Conservation (phyloP, 164 flowering plant genomes). For the Vitis rotundifolia region DNA sequence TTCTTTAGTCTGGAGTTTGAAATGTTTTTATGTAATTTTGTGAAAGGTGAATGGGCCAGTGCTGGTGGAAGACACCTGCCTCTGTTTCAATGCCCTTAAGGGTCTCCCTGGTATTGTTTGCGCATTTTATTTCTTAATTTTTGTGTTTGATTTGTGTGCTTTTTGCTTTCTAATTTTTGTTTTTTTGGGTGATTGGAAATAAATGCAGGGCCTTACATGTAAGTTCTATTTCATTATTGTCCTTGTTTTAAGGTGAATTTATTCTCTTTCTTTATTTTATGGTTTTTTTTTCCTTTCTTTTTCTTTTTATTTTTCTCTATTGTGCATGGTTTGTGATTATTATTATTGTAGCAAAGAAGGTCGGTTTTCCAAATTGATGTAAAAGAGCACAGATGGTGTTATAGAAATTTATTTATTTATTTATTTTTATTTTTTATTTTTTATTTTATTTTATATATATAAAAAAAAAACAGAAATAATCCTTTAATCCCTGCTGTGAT, state of each 20-base stretch:
- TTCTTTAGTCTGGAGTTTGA: neutral
- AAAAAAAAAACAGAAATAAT: too few relatives aligned
- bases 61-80: slow-evolving; percentile 95
- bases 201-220: slow-evolving; percentile 95
- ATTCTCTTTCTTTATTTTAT: neutral
- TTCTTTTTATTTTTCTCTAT: neutral
- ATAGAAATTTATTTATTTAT: neutral
- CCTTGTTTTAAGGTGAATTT: slow-evolving; percentile 11
- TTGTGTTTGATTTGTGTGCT: neutral
- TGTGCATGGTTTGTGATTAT: neutral
- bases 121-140: neutral
- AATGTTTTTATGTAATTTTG: neutral
- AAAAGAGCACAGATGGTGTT: neutral
- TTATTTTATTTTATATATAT: neutral
- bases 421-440: neutral
- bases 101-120: slow-evolving; percentile 75
- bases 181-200: neutral
- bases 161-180: neutral
- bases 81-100: slow-evolving; percentile 88
- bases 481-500: too few relatives aligned
- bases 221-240: slow-evolving; percentile 35
- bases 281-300: neutral
- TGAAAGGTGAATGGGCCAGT: slow-evolving; percentile 87
- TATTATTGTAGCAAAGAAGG: neutral
- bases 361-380: neutral